Evolutionary conservation across 176 grass and related monocot species (phyloP).

Genomic region (Musa beccarii): DNA sequence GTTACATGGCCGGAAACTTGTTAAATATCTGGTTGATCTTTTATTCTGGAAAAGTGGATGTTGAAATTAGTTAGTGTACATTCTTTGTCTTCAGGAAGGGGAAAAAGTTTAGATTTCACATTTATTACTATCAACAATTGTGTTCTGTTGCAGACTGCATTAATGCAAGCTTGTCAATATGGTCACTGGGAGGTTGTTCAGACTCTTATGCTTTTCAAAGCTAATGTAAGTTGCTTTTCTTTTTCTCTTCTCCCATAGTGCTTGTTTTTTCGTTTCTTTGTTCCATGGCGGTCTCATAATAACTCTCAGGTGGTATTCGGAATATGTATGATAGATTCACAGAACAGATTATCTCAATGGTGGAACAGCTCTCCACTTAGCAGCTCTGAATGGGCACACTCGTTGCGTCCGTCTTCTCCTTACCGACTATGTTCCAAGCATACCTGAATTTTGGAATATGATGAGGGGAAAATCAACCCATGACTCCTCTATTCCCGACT

Average conservation of each 20-base stretch:
- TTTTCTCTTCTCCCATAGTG: background rate
- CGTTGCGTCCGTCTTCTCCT: slow-evolving; percentile 73
- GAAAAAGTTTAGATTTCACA: too few species aligned
- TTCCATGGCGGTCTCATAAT: background rate
- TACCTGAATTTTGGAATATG: slow-evolving; percentile 37
- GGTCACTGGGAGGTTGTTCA: slow-evolving; percentile 97
- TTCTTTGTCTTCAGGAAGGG: background rate
- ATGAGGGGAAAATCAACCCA: slow-evolving; percentile 33
- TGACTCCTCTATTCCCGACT: slow-evolving; percentile 39
- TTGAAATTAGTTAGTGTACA: background rate
- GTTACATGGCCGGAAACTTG: background rate
- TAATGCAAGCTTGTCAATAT: slow-evolving; percentile 95
- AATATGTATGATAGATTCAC: slow-evolving; percentile 48
- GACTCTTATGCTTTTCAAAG: slow-evolving; percentile 68
- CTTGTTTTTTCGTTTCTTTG: background rate
- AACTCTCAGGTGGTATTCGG: background rate
- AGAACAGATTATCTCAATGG: slow-evolving; percentile 86
- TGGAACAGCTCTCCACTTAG: slow-evolving; percentile 76
- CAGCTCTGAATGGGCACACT: slow-evolving; percentile 74
- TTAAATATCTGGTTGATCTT: background rate
- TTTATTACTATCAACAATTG: background rate
- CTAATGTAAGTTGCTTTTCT: slow-evolving; percentile 46
- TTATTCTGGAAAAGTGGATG: background rate
- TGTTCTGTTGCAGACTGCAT: slow-evolving; percentile 59
- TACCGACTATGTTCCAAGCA: slow-evolving; percentile 67